These are phyloP conservation scores for Flueggea neowawraea DNA, from an alignment of 441 rosid genomes.

Conservation along the genomic window DNA sequence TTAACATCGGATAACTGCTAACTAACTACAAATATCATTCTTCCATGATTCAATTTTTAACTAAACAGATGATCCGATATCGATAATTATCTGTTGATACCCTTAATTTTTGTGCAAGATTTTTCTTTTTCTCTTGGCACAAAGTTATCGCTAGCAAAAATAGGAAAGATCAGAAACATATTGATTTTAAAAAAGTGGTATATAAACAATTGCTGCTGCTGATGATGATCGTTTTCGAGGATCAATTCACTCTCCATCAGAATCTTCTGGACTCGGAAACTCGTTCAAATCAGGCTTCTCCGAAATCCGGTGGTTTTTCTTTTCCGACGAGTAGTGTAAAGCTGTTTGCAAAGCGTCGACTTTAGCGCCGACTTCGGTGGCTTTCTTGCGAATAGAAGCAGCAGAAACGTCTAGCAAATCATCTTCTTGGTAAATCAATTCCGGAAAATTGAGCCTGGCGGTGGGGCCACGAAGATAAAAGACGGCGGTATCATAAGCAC, in stretches of 20 bases:
- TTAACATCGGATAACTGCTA: neutral
- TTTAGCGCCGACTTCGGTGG: slow-evolving; percentile 77
- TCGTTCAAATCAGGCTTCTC: slow-evolving; percentile 76
- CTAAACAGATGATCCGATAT: neutral
- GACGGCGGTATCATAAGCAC: slow-evolving; percentile 88
- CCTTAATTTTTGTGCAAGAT: no score
- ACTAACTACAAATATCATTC: slow-evolving; percentile 1
- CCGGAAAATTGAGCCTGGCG: slow-evolving; percentile 84
- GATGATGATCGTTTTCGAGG: neutral
- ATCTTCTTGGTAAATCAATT: slow-evolving; percentile 50
- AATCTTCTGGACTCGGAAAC: slow-evolving; percentile 45
- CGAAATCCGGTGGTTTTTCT: slow-evolving; percentile 21
- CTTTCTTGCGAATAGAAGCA: slow-evolving; percentile 73
- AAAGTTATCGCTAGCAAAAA: neutral
- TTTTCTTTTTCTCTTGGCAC: no score
- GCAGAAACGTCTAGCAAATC: slow-evolving; percentile 52
- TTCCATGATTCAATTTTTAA: neutral
- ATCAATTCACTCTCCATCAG: slow-evolving; percentile 35
- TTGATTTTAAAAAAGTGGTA: neutral
- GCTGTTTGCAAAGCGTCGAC: slow-evolving; percentile 66
- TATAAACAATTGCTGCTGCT: slow-evolving; percentile 5
- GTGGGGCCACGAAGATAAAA: slow-evolving; percentile 79
- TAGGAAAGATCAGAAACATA: neutral
- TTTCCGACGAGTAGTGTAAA: slow-evolving; percentile 15
- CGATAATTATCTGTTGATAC: no score